A percentile compares a stretch with the other conserved stretches of the same genome.
phyloP scores from a whole-genome alignment of 257 asterid species.

The Voacanga thouarsii region DNA sequence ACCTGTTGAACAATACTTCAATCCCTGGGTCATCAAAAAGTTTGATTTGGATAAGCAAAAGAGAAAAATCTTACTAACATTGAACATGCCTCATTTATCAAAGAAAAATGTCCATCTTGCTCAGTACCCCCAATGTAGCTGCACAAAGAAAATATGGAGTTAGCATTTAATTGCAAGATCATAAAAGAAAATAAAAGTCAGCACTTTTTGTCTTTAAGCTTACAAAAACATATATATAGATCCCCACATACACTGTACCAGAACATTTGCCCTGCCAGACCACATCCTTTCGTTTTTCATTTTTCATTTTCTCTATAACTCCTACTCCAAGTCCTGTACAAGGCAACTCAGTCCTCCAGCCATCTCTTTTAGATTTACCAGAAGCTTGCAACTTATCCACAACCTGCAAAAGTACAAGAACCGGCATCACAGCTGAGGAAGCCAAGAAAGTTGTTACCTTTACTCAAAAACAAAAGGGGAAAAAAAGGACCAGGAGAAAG shows the following conservation, averaged over 20 bases:
- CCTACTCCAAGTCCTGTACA: slow-evolving; percentile 61
- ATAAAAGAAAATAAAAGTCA: not conserved
- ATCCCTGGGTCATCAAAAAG: not conserved
- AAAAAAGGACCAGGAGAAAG: not conserved
- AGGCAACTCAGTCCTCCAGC: slow-evolving; percentile 84
- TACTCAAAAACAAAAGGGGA: not conserved
- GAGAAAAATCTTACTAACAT: slow-evolving; percentile 57
- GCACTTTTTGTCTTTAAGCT: not conserved
- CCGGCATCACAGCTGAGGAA: slow-evolving; percentile 7
- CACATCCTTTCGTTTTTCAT: slow-evolving; percentile 76
- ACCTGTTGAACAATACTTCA: not conserved
- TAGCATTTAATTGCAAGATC: slow-evolving; percentile 12
- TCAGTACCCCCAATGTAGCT: slow-evolving; percentile 93
- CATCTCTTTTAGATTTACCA: slow-evolving; percentile 78
- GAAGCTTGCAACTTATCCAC: slow-evolving; percentile 85
- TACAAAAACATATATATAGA: slow-evolving; percentile 13
- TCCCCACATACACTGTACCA: slow-evolving; percentile 92
- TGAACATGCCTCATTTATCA: slow-evolving; percentile 94
- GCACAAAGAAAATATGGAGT: slow-evolving; percentile 28
- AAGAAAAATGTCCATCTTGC: slow-evolving; percentile 87
- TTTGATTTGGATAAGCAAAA: not conserved
- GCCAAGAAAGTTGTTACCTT: not conserved
- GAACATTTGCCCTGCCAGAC: slow-evolving; percentile 98
- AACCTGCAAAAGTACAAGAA: slow-evolving; percentile 46
- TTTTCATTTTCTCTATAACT: slow-evolving; percentile 68